These are phyloP conservation scores for Heimioporus sp. DNA, from an alignment of 768 basidiomycete species.

Conservation along the genomic window DNA sequence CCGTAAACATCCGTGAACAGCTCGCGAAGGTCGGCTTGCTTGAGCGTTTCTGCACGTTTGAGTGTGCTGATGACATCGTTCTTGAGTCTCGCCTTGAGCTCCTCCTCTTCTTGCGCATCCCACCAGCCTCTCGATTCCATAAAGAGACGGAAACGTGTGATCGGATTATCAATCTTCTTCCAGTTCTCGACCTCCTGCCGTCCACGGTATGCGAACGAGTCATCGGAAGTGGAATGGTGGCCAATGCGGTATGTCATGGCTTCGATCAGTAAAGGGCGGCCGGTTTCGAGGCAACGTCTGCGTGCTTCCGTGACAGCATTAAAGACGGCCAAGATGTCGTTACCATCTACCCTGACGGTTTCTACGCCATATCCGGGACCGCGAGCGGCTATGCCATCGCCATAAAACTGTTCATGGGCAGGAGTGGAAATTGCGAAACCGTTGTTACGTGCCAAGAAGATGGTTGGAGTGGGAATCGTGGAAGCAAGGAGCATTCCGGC, in stretches of 20 bases:
- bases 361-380: constrained; percentile 91
- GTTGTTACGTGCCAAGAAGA: constrained; percentile 79
- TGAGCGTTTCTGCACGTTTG: constrained; percentile 68
- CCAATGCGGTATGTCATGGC: constrained; percentile 93
- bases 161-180: constrained; percentile 88
- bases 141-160: constrained; percentile 79
- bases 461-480: constrained; percentile 68
- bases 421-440: constrained; percentile 97
- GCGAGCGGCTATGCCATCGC: constrained; percentile 89
- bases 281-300: constrained; percentile 67
- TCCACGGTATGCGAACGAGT: constrained; percentile 90
- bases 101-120: constrained; percentile 70
- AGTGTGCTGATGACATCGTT: constrained; percentile 77
- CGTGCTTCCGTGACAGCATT: constrained; percentile 71
- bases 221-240: constrained; percentile 95
- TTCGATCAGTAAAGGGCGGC: constrained; percentile 81
- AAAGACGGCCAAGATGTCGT: constrained; percentile 85
- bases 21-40: constrained; percentile 68
- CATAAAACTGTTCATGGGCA: constrained; percentile 82
- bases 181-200: constrained; percentile 89
- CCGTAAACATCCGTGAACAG: constrained; percentile 88
- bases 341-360: constrained; percentile 91
- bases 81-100: constrained; percentile 65
- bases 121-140: constrained; percentile 87
- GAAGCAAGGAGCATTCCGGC: constrained; percentile 83